These are phyloP conservation scores for Talaromyces ruber DNA, from an alignment of 495 filamentous ascomycete species.

Conservation along the genomic window DNA sequence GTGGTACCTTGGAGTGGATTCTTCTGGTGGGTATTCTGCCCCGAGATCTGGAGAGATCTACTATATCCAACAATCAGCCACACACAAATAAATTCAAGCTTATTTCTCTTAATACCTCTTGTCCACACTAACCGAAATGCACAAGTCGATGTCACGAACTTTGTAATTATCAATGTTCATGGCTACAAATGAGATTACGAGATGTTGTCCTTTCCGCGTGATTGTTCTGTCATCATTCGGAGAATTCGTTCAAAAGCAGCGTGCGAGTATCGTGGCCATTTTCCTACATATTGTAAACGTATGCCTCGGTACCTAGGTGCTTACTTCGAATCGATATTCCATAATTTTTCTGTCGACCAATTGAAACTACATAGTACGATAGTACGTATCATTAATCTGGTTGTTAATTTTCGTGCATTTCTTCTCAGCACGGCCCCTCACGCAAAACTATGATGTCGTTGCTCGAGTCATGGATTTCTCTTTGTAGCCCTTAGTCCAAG, in stretches of 20 bases:
- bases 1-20: background rate
- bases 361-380: too few relatives aligned
- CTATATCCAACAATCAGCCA: background rate
- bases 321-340: too few relatives aligned
- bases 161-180: background rate
- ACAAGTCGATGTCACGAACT: too few relatives aligned
- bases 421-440: background rate
- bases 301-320: background rate
- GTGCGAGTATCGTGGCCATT: too few relatives aligned
- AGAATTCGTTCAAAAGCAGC: too few relatives aligned
- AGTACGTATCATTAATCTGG: background rate
- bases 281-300: background rate
- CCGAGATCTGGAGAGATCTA: background rate
- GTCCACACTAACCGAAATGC: background rate
- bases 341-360: too few relatives aligned
- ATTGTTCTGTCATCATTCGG: too few relatives aligned
- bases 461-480: background rate
- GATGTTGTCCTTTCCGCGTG: too few relatives aligned
- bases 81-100: background rate
- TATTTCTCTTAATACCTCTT: background rate
- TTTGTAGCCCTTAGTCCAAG: background rate
- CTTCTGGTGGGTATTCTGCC: background rate
- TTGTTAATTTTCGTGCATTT: background rate
- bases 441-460: background rate
- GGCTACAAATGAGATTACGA: too few relatives aligned